A percentile compares a stretch with the other conserved stretches of the same genome.
Evolutionary conservation across 805 yeast genomes (phyloP).

Genomic region (Metschnikowia bowlesiae): DNA sequence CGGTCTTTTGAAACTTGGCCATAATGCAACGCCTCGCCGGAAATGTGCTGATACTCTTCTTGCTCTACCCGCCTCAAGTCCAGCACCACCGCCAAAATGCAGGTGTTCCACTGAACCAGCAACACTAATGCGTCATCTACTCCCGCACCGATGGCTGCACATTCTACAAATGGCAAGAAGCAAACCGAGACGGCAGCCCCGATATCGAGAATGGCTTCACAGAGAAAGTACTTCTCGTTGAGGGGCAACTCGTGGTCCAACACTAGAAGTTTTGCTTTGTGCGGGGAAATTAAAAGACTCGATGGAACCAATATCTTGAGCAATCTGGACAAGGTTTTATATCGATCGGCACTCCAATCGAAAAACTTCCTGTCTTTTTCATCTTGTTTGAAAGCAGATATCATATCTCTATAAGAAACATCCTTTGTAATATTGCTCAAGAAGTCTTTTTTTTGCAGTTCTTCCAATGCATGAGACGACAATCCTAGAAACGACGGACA

Average conservation of each 20-base stretch:
- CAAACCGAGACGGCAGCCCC: slow-evolving; percentile 9
- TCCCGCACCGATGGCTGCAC: slow-evolving; percentile 12
- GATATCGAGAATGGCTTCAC: slow-evolving; percentile 7
- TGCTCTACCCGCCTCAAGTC: slow-evolving; percentile 8
- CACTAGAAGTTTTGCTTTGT: slow-evolving; percentile 13
- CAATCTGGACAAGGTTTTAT: slow-evolving; percentile 6
- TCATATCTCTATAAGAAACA: not conserved
- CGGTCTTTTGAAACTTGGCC: not conserved
- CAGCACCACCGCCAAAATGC: slow-evolving; percentile 7
- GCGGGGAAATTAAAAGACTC: slow-evolving; percentile 12
- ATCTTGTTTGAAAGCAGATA: slow-evolving; percentile 6
- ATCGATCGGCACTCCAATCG: slow-evolving; percentile 13
- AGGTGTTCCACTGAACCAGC: slow-evolving; percentile 11
- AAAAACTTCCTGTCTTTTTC: slow-evolving; percentile 1
- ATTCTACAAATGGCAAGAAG: slow-evolving; percentile 12
- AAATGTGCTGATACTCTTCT: slow-evolving; percentile 1
- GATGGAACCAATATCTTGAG: slow-evolving; percentile 7
- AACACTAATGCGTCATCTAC: slow-evolving; percentile 13
- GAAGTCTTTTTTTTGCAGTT: not conserved
- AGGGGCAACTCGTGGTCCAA: slow-evolving; percentile 10
- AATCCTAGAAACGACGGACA: slow-evolving; percentile 11
- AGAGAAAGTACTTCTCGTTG: slow-evolving; percentile 7
- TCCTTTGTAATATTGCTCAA: not conserved
- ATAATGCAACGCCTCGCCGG: slow-evolving; percentile 13
- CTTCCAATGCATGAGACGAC: slow-evolving; percentile 11